Percentiles rank a stretch among this genome's conserved stretches.
phyloP scores from a whole-genome alignment of 2,329 filamentous ascomycete species.

The Epichloe uncinata region DNA sequence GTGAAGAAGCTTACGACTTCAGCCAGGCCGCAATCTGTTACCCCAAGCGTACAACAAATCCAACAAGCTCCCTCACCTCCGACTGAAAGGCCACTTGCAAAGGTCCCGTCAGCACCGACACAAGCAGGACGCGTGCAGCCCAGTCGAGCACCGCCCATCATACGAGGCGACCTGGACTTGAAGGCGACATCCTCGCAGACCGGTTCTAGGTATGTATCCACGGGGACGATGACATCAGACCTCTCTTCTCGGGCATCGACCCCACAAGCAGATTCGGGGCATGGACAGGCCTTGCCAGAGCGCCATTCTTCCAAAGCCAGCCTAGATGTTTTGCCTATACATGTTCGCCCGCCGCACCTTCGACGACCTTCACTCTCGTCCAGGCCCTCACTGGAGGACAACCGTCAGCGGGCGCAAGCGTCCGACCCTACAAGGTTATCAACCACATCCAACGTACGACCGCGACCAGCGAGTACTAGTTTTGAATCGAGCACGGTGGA shows the following conservation, averaged over 20 bases:
- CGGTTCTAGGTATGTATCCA: constrained; percentile 33
- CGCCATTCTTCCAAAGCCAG: neutral
- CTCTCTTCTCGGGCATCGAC: constrained; percentile 31
- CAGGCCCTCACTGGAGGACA: constrained; percentile 11
- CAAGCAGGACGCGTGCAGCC: constrained; percentile 27
- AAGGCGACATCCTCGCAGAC: constrained; percentile 40
- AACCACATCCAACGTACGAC: constrained; percentile 30
- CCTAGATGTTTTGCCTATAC: constrained; percentile 5
- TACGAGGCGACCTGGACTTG: constrained; percentile 48
- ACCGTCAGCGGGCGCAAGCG: constrained; percentile 9
- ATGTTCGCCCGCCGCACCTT: constrained; percentile 13
- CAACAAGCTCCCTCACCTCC: constrained; percentile 14
- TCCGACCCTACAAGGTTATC: constrained; percentile 11
- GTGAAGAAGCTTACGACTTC: constrained; percentile 9
- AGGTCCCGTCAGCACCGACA: constrained; percentile 25
- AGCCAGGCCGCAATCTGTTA: constrained; percentile 19
- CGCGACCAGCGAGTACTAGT: constrained; percentile 69
- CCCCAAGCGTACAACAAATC: constrained; percentile 13
- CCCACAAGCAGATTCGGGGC: constrained; percentile 11
- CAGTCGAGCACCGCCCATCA: constrained; percentile 50
- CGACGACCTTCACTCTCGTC: constrained; percentile 11
- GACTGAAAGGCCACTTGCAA: constrained; percentile 20
- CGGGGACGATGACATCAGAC: constrained; percentile 68
- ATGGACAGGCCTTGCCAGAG: constrained; percentile 6
- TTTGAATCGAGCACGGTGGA: constrained; percentile 66